These are phyloP conservation scores for Solanum hybrid DNA, from an alignment of 305 asterid species.

Conservation along the genomic window DNA sequence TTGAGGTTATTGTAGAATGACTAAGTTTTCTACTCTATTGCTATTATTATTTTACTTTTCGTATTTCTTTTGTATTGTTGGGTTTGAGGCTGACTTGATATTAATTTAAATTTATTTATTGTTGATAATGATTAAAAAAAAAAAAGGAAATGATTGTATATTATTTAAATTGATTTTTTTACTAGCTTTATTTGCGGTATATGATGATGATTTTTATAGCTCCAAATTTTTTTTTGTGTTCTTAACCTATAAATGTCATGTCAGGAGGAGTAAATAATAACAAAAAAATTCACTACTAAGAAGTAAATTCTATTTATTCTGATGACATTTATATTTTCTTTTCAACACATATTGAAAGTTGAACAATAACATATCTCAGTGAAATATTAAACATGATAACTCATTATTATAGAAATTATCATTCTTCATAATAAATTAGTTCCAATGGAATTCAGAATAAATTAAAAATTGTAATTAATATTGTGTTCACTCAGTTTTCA, in stretches of 20 bases:
- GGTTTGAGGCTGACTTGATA: not conserved
- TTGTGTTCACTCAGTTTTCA: not conserved
- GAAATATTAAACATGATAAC: not conserved
- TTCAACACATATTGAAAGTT: not conserved
- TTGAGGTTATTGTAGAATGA: not conserved
- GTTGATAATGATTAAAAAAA: not conserved
- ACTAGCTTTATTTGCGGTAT: not conserved
- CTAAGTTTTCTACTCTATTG: not conserved
- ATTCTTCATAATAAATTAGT: not conserved
- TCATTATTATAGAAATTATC: not conserved
- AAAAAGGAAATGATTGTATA: not conserved
- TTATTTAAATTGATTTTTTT: too few relatives aligned
- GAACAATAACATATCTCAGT: not conserved
- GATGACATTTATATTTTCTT: not conserved
- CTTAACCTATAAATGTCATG: not conserved
- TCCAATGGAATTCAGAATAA: not conserved
- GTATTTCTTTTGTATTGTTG: not conserved
- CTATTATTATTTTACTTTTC: too few relatives aligned
- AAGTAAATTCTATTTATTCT: too few relatives aligned
- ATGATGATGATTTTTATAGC: not conserved
- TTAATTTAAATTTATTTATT: too few relatives aligned
- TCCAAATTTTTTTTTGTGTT: not conserved
- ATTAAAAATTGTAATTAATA: not conserved
- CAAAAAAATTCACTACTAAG: not conserved
- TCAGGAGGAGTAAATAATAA: not conserved